phyloP scores from a whole-genome alignment of 1,139 yeast species.

The Yamadazyma taylorii region DNA sequence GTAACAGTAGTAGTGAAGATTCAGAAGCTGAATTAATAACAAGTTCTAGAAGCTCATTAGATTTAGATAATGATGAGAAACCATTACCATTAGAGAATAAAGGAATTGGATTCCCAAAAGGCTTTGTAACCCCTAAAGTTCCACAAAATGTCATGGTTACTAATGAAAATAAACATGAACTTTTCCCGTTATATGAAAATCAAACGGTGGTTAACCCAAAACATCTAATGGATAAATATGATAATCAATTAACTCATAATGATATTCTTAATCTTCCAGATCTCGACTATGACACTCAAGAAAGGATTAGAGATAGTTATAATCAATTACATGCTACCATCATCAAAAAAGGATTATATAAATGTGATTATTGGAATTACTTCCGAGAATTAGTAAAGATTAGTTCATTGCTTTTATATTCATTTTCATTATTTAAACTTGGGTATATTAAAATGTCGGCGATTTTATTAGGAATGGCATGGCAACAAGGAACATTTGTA shows the following conservation, averaged over 20 bases:
- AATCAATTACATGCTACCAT: slow-evolving; percentile 58
- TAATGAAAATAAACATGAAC: slow-evolving; percentile 31
- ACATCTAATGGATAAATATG: slow-evolving; percentile 54
- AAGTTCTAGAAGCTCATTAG: slow-evolving; percentile 11
- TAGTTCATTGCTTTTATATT: slow-evolving; percentile 47
- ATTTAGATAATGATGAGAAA: slow-evolving; percentile 8
- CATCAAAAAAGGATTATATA: slow-evolving; percentile 58
- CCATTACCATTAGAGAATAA: slow-evolving; percentile 1
- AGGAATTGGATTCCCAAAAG: slow-evolving; percentile 22
- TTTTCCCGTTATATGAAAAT: slow-evolving; percentile 36
- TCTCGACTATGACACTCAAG: slow-evolving; percentile 68
- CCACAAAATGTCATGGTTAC: slow-evolving; percentile 49
- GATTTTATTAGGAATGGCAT: slow-evolving; percentile 65
- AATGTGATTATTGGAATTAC: slow-evolving; percentile 74
- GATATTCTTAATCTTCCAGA: slow-evolving; percentile 62
- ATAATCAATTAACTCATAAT: slow-evolving; percentile 49
- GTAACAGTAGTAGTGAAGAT: slow-evolving; percentile 9
- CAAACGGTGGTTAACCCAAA: slow-evolving; percentile 56
- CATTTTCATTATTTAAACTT: slow-evolving; percentile 50
- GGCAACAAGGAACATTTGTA: slow-evolving; percentile 89
- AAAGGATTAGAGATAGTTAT: slow-evolving; percentile 54
- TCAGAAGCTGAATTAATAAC: slow-evolving; percentile 18
- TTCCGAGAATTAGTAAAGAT: slow-evolving; percentile 66
- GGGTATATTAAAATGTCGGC: slow-evolving; percentile 59
- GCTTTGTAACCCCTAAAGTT: slow-evolving; percentile 45